A percentile compares a stretch with the other conserved stretches of the same genome.
phyloP scores from a whole-genome alignment of 2,329 filamentous ascomycete genomes.

The Fusarium verticillioides region DNA sequence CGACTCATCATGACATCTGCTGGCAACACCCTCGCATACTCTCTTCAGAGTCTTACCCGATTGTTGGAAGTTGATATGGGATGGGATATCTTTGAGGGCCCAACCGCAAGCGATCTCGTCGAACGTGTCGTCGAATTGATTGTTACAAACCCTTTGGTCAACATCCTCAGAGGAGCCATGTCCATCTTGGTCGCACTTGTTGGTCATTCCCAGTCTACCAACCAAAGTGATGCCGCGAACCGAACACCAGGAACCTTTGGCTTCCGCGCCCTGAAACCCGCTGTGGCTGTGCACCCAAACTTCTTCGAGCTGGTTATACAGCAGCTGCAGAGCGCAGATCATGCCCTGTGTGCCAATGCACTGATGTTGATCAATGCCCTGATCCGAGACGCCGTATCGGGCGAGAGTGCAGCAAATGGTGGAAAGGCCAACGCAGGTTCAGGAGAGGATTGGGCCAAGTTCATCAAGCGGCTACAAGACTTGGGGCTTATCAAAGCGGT shows the following conservation, averaged over 20 bases:
- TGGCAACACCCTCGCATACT: constrained; percentile 96
- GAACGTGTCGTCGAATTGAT: constrained; percentile 89
- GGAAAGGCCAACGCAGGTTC: constrained; percentile 44
- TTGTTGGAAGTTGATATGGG: constrained; percentile 97
- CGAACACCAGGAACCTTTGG: constrained; percentile 74
- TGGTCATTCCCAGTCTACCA: constrained; percentile 77
- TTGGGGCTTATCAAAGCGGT: constrained; percentile 92
- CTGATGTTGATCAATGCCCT: constrained; percentile 95
- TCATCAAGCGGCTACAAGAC: constrained; percentile 93
- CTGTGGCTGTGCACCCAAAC: constrained; percentile 88
- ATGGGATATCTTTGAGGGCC: constrained; percentile 85
- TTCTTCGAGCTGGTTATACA: constrained; percentile 95
- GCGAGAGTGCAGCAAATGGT: constrained; percentile 65
- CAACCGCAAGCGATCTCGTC: constrained; percentile 72
- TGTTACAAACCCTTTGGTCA: constrained; percentile 94
- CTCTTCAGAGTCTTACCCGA: constrained; percentile 86
- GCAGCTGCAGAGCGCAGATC: constrained; percentile 91
- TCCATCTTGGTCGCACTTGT: constrained; percentile 95
- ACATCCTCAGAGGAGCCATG: constrained; percentile 96
- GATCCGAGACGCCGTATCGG: constrained; percentile 89
- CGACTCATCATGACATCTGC: constrained; percentile 85
- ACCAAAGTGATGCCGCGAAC: constrained; percentile 50
- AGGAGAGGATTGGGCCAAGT: constrained; percentile 88
- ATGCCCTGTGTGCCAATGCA: constrained; percentile 94
- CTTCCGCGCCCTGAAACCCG: constrained; percentile 91